A percentile compares a stretch with the other conserved stretches of the same genome.
phyloP scores from a whole-genome alignment of 2,329 filamentous ascomycete genomes.

The Phyllosticta citrichinensis region DNA sequence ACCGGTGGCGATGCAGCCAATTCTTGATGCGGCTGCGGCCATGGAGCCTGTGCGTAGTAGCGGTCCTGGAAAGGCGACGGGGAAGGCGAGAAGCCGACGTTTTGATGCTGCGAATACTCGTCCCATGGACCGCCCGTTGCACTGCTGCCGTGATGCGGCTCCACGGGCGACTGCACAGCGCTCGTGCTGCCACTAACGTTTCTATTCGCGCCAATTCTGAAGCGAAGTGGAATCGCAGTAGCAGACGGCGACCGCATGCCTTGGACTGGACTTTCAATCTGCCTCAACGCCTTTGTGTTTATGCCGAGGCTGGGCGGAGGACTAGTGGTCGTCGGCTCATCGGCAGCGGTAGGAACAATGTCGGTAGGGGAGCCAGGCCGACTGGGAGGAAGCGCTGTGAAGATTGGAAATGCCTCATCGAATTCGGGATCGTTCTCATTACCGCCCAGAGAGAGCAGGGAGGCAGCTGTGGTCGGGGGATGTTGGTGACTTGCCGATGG shows the following conservation, averaged over 20 bases:
- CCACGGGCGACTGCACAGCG: background rate
- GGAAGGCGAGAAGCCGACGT: background rate
- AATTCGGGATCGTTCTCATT: background rate
- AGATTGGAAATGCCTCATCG: conserved; percentile 1
- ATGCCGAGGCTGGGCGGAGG: background rate
- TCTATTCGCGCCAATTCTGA: background rate
- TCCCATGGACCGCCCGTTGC: background rate
- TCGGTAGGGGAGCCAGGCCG: conserved; percentile 28
- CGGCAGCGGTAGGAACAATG: background rate
- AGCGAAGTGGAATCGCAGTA: conserved; percentile 3
- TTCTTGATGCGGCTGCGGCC: background rate
- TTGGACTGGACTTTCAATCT: background rate
- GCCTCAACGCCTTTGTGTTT: background rate
- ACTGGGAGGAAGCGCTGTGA: conserved; percentile 4
- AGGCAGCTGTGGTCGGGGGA: background rate
- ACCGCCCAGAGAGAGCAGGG: background rate
- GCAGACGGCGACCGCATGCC: conserved; percentile 1
- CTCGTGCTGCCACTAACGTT: background rate
- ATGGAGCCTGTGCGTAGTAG: background rate
- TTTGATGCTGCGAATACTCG: background rate
- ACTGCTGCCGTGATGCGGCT: background rate
- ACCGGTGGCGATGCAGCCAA: background rate
- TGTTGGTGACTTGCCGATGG: background rate
- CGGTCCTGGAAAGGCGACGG: background rate
- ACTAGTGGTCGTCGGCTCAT: background rate